Evolutionary conservation across 106 monocot genomes (phyloP), one percentile per base, ranked within the genome.

Genomic region (Acanthochlamys bracteata): DNA sequence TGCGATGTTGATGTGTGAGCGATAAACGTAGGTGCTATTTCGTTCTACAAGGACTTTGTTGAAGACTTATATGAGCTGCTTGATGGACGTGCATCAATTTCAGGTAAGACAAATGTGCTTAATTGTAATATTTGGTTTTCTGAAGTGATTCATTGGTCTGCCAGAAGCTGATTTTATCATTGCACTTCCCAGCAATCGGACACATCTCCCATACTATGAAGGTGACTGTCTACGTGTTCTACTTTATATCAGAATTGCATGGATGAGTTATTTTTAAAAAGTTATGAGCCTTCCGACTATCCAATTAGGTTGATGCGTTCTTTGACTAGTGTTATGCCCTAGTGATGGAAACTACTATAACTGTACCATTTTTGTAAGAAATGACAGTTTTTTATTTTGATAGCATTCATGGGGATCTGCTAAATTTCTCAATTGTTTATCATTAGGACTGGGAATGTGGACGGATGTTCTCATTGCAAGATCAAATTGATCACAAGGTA

Each of bases 401-500:
- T 7, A 43, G 43, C 43, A 8, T n/a, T n/a, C n/a, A n/a, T n/a
- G n/a, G n/a, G n/a, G n/a, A n/a, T n/a, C n/a, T n/a, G n/a, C n/a
- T n/a, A n/a, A n/a, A n/a, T n/a, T n/a, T n/a, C n/a, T n/a, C n/a
- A 24, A 58, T 41, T 8, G 22, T 43, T 52, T 58, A 58, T 27
- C 59, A 10, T 11, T 59, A 88, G 88, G 74, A 75, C 55, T 60
- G 57, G 75, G 81, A 71, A 57, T 47, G 22, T 43, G 84, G 84
- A 81, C 80, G 73, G 56, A 42, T 75, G 57, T 88, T 83, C 59
- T 80, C 88, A 65, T 70, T 84, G 27, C 78, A 88, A 60, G 88
- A 88, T 60, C 88, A 88, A 78, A 88, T 78, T 43, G 61, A 84
- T 59, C 88, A 88, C 61, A 84, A 88, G 83, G 88, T 84, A 20